Conservation (phyloP, 78 protist genomes). For the Creolimax fragrantissima region DNA sequence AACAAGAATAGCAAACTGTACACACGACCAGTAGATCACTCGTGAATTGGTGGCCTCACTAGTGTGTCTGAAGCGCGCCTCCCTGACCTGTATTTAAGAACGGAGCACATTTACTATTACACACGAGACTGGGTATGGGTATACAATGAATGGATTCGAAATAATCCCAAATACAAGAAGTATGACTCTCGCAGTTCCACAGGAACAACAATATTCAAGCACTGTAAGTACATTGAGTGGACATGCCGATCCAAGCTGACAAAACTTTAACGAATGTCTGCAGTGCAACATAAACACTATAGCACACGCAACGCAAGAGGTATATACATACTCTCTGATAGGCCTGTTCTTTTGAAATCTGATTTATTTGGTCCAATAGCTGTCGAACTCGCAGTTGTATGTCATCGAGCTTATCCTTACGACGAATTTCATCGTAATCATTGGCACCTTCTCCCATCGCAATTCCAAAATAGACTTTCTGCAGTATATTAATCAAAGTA, state of each 20-base stretch:
- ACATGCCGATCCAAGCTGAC: too few relatives aligned
- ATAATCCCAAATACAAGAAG: too few relatives aligned
- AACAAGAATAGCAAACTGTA: not conserved
- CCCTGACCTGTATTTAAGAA: not conserved
- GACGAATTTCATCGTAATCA: constrained; percentile 25
- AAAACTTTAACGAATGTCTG: too few relatives aligned
- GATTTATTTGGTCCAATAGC: constrained; percentile 15
- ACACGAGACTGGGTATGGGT: too few relatives aligned
- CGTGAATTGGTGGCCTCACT: constrained; percentile 28
- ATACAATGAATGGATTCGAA: too few relatives aligned
- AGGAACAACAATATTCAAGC: not conserved
- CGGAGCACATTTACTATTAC: too few relatives aligned
- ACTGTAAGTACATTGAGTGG: not conserved
- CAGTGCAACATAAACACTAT: too few relatives aligned
- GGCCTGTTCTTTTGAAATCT: constrained; percentile 20
- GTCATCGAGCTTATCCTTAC: constrained; percentile 12
- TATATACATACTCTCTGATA: constrained; percentile 30
- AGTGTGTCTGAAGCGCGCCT: constrained; percentile 14
- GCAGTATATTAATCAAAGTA: too few relatives aligned
- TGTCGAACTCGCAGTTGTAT: constrained; percentile 29
- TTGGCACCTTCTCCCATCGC: constrained; percentile 28
- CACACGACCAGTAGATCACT: constrained; percentile 22
- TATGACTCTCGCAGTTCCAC: too few relatives aligned
- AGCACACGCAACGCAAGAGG: too few relatives aligned
- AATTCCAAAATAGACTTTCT: constrained; percentile 21